A percentile compares a stretch with the other conserved stretches of the same genome.
These are phyloP conservation scores for Thozetella sp. DNA, from an alignment of 495 filamentous ascomycete species.

Conservation along the genomic window DNA sequence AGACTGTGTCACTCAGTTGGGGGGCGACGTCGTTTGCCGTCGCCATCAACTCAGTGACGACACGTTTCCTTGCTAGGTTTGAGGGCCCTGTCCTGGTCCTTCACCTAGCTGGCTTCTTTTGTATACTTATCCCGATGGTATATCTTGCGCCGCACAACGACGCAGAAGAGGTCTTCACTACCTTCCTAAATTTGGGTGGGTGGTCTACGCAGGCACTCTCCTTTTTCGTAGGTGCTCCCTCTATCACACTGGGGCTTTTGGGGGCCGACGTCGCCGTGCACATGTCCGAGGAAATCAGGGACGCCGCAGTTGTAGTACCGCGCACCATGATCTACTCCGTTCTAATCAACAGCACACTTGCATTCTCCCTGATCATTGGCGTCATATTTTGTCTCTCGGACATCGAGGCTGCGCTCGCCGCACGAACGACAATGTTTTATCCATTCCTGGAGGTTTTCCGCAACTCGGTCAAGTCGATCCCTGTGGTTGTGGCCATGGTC, in stretches of 20 bases:
- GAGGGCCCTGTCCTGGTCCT: slow-evolving; percentile 44
- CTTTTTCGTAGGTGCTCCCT: slow-evolving; percentile 26
- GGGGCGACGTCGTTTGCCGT: slow-evolving; percentile 33
- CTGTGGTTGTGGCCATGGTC: slow-evolving; percentile 43
- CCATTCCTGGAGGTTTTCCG: slow-evolving; percentile 55
- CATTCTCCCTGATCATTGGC: slow-evolving; percentile 50
- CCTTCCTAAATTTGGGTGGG: slow-evolving; percentile 44
- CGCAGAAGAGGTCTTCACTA: slow-evolving; percentile 24
- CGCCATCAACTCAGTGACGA: slow-evolving; percentile 38
- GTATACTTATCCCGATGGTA: slow-evolving; percentile 42
- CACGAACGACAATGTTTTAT: slow-evolving; percentile 27
- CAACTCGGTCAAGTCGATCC: slow-evolving; percentile 35
- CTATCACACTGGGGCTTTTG: slow-evolving; percentile 13
- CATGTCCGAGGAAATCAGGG: slow-evolving; percentile 58
- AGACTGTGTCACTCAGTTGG: slow-evolving; percentile 42
- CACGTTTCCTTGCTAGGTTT: slow-evolving; percentile 35
- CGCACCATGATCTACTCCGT: slow-evolving; percentile 41
- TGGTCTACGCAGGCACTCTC: slow-evolving; percentile 40
- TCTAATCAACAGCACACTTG: slow-evolving; percentile 42
- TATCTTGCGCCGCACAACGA: slow-evolving; percentile 33
- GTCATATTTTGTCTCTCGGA: slow-evolving; percentile 50
- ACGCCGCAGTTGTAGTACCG: slow-evolving; percentile 46
- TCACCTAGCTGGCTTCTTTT: slow-evolving; percentile 51
- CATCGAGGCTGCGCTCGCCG: slow-evolving; percentile 35
- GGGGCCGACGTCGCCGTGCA: slow-evolving; percentile 32